Evolutionary conservation across 108 stramenopile species (phyloP), one percentile per base, ranked within the genome.

Genomic region (Conticribra guillardii): DNA sequence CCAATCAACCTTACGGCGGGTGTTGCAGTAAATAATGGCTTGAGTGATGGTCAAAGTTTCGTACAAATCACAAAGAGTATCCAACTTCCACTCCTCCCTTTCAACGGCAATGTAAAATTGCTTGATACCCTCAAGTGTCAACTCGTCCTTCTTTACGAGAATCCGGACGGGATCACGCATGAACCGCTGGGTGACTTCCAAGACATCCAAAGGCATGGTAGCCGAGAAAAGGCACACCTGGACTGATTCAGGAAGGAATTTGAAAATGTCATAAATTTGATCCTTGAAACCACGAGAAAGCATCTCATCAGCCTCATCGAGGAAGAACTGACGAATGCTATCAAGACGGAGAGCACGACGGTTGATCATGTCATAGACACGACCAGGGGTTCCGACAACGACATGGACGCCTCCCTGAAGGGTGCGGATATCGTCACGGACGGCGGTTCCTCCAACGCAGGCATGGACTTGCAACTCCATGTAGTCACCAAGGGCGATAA

Each of bases 231-330:
- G 93, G 64, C 97, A 97, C 27, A 98, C 97, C 87, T 98, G 99
- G 44, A 99, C 97, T 57, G 85, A 67, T 86, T 98, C 97, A 23
- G 99, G 99, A 77, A 99, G 95, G 94, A 96, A 98, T 90, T 97
- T 97, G 92, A 98, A 99, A 64, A 99, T 98, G 54, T 99, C 99
- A 87, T 99, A 99, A 84, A 99, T 99, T 86, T 99, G 99, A 79
- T 99, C 99, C 87, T 98, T 99, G 93, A 99, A 99, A 26, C 99
- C 99, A 73, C 98, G 94, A 37, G 89, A 92, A 69, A 99, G 96
- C 99, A 99, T 99, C 94, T 99, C 98, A 90, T 99, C 99, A 61
- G 99, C 99, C 87, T 99, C 99, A 82, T 99, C 99, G 59, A 99
- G 82, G 60, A 98, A 95, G 89, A 99, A 99, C 66, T 98, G 95